These are phyloP conservation scores for Phytophthora pisi DNA, from an alignment of 352 stramenopile genomes.

Conservation along the genomic window DNA sequence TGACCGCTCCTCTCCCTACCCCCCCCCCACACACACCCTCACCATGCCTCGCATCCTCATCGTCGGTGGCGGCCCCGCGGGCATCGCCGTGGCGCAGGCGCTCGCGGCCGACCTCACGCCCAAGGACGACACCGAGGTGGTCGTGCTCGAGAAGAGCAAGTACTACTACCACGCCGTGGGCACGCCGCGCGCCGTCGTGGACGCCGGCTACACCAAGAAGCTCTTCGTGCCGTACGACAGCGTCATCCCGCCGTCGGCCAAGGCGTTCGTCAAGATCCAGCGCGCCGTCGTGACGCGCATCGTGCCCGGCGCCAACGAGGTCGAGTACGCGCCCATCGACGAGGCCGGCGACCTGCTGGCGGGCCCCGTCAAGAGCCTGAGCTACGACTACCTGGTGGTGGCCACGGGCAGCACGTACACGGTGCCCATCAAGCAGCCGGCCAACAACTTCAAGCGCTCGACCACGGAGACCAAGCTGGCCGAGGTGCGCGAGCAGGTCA, in stretches of 20 bases:
- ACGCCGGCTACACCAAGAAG: conserved; percentile 50
- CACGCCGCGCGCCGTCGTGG: conserved; percentile 49
- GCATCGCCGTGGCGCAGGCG: conserved; percentile 47
- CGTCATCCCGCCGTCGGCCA: conserved; percentile 40
- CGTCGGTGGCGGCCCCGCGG: conserved; percentile 53
- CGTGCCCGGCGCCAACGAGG: conserved; percentile 37
- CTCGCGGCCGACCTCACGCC: conserved; percentile 18
- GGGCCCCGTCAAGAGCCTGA: conserved; percentile 36
- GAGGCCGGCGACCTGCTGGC: conserved; percentile 38
- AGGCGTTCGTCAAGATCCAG: conserved; percentile 46
- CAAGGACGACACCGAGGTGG: conserved; percentile 44
- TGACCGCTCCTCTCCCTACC: background rate
- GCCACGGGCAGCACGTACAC: conserved; percentile 68
- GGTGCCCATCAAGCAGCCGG: conserved; percentile 56
- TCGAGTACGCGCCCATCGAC: conserved; percentile 41
- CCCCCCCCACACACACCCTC: too few species aligned
- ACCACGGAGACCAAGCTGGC: conserved; percentile 41
- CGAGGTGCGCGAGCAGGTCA: conserved; percentile 50
- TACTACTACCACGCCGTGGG: conserved; percentile 58
- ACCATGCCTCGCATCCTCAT: conserved; percentile 59
- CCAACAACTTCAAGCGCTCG: conserved; percentile 39
- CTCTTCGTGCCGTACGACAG: conserved; percentile 66
- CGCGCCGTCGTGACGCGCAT: conserved; percentile 46
- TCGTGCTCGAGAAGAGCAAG: conserved; percentile 64
- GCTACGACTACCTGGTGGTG: conserved; percentile 67